Conservation (phyloP, 345 rosid genomes). For the Brassica juncea region DNA sequence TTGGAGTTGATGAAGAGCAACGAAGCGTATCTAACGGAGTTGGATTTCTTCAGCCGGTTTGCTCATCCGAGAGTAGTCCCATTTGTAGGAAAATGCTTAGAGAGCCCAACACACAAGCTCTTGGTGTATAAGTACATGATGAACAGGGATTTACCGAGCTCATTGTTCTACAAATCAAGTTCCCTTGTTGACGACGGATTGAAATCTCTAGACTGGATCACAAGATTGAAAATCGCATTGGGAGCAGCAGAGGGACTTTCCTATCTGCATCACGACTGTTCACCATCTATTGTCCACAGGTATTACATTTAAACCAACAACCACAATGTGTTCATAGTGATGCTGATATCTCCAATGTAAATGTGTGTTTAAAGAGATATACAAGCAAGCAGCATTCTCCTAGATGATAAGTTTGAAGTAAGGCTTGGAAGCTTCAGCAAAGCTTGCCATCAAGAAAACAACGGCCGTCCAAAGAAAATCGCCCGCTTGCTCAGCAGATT, state of each 20-base stretch:
- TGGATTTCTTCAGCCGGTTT: constrained; percentile 72
- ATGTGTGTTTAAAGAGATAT: constrained; percentile 57
- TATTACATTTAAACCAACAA: constrained; percentile 15
- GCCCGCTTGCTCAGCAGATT: constrained; percentile 55
- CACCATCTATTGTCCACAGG: constrained; percentile 94
- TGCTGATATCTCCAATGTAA: neutral
- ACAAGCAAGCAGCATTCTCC: constrained; percentile 92
- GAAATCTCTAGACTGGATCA: constrained; percentile 91
- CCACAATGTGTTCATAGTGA: constrained; percentile 1
- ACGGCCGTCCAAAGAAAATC: constrained; percentile 63
- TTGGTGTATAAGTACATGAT: constrained; percentile 89
- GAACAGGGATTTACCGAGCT: constrained; percentile 70
- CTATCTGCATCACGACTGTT: constrained; percentile 87
- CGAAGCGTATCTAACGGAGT: constrained; percentile 57
- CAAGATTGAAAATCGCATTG: constrained; percentile 80
- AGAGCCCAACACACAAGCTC: constrained; percentile 64
- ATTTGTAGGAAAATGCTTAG: constrained; percentile 79
- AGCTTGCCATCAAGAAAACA: constrained; percentile 64
- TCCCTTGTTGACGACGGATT: constrained; percentile 57
- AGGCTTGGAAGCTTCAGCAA: constrained; percentile 89
- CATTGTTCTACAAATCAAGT: constrained; percentile 55
- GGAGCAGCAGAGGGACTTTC: constrained; percentile 90
- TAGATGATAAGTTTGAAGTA: constrained; percentile 94
- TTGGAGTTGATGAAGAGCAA: constrained; percentile 45
- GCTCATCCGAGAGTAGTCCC: constrained; percentile 76